Base-by-base conservation (phyloP, 1,139 yeast species). In the Nakaseomyces nivariensis region DNA sequence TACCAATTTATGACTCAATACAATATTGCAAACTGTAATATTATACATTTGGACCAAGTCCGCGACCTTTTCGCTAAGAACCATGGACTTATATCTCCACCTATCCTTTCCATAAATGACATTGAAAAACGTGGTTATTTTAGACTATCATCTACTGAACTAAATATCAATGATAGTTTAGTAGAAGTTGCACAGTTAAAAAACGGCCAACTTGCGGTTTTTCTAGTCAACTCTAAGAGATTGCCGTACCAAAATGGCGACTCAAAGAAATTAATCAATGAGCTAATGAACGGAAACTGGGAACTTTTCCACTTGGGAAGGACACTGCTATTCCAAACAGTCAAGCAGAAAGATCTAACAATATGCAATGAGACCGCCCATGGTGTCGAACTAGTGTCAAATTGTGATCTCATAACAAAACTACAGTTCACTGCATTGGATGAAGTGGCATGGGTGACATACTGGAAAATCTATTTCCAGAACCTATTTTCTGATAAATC, bases 291-390 rank as follows among this genome's bases (percentile, higher is more conserved):
- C 7, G 52, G 51, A 5, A 48, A 50, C 7, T 49, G 44, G 36
- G 42, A 48, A 6, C 25, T 50, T 32, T 46, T 53, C 31, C 51
- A 51, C 32, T 41, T 70, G 4, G 71, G 71, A 4, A 57, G 70
- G 42, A 60, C 67, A 3, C 56, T 71, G 41, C 51, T 71, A 46
- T 71, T 70, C 53, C 67, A 68, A 9, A 58, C 67, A 5, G 57
- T 71, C 38, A 60, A 67, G 36, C 51, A 53, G 5, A 63, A 63
- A 22, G 72, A 70, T 44, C 53, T 71, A 22, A 47, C 50, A 17
- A 48, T 62, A 5, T 13, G 45, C 5, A 40, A 43, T 11, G 36
- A 37, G 27, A 34, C 43, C 4, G 47, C 46, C 3, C 40, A 34
- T 31, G 53, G 57, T 8, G 33, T 58, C 3, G 50, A 47, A 32